A percentile compares a stretch with the other conserved stretches of the same genome.
phyloP scores from a whole-genome alignment of 2,329 filamentous ascomycete genomes.

The Exophiala sideris region DNA sequence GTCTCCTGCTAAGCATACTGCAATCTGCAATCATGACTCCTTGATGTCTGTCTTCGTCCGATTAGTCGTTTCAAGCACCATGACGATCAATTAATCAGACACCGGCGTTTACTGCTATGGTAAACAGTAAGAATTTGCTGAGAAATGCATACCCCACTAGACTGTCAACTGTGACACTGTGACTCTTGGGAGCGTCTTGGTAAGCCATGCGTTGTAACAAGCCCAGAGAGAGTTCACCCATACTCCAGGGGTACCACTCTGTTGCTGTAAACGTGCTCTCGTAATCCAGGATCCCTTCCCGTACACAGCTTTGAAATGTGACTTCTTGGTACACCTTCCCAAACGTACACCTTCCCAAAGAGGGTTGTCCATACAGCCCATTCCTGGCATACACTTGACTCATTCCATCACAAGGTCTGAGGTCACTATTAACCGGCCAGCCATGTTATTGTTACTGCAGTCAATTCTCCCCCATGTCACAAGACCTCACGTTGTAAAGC shows the following conservation, averaged over 20 bases:
- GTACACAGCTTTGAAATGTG: no score
- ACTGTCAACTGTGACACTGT: background rate
- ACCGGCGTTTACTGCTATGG: no score
- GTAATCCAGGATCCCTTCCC: conserved; percentile 6
- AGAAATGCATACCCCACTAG: conserved; percentile 1
- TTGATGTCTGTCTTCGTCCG: background rate
- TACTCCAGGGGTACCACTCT: no score
- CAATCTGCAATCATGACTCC: background rate
- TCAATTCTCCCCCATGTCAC: no score
- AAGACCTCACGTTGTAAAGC: no score
- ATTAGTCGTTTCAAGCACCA: no score
- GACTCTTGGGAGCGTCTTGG: conserved; percentile 5
- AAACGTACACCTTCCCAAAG: conserved; percentile 3
- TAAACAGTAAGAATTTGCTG: background rate
- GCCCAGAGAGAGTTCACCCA: no score
- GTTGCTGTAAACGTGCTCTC: conserved; percentile 1
- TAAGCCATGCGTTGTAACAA: conserved; percentile 15
- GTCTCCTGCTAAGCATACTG: background rate
- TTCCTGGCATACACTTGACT: no score
- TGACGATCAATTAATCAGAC: no score
- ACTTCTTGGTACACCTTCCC: background rate
- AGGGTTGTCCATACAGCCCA: background rate
- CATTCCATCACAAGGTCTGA: no score
- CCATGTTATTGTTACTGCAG: no score
- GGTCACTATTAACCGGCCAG: no score